Percentiles rank a stretch among this genome's conserved stretches.
Conservation (phyloP, 1,139 yeast genomes). For the Diutina pseudorugosa region DNA sequence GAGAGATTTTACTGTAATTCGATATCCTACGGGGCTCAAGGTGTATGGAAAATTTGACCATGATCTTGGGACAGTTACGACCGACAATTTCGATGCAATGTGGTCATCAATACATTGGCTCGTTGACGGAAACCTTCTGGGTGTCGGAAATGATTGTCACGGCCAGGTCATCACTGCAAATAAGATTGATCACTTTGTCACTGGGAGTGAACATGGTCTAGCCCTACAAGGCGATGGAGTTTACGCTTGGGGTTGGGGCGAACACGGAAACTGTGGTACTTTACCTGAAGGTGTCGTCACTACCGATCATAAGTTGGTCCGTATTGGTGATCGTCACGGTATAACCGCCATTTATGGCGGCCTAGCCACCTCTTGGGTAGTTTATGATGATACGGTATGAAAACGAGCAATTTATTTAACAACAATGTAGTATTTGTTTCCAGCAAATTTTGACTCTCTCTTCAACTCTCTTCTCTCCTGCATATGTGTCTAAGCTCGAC, state of each 20-base stretch:
- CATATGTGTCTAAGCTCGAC: background rate
- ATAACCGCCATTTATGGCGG: constrained; percentile 27
- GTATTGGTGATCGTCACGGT: constrained; percentile 17
- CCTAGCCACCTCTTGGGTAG: constrained; percentile 34
- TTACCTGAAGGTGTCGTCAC: constrained; percentile 16
- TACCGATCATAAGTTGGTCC: constrained; percentile 23
- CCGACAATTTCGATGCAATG: constrained; percentile 31
- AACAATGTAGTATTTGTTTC: too few relatives aligned
- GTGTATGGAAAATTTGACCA: background rate
- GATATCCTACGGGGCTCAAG: background rate
- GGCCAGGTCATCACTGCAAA: constrained; percentile 41
- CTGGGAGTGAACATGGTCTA: constrained; percentile 87
- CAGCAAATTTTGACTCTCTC: too few relatives aligned
- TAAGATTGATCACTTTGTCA: constrained; percentile 15
- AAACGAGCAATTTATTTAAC: background rate
- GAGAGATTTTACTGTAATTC: background rate
- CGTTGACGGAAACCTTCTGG: constrained; percentile 10
- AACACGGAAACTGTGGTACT: constrained; percentile 88
- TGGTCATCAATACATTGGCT: constrained; percentile 69
- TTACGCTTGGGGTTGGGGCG: constrained; percentile 96
- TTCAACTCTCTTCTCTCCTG: too few relatives aligned
- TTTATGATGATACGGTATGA: constrained; percentile 5
- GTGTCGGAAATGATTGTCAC: constrained; percentile 69
- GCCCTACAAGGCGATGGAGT: constrained; percentile 23
- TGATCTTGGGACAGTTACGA: background rate